Evolutionary conservation across 2,329 filamentous ascomycete species (phyloP), one percentile per base, ranked within the genome.

Genomic region (Penicillium polonicum): DNA sequence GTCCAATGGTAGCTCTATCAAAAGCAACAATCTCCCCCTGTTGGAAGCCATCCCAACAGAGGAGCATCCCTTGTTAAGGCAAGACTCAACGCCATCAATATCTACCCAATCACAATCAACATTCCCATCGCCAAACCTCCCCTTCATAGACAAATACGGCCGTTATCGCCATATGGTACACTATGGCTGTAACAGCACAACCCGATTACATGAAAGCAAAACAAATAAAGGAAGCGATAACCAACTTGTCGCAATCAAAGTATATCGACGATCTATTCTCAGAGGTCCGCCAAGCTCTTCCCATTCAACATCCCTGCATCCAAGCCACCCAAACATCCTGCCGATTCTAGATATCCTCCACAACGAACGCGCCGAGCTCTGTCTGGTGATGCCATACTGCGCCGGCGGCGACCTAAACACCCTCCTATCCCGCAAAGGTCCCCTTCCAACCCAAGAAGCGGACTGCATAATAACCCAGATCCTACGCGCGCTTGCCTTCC

Each of bases 401-500:
- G 90, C 90, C 31, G 91, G 90, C 45, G 91, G 92, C 54, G 90
- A 96, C 68, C 79, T 96, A 23, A 93, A 94, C 73, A 92, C 89
- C 0, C 83, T 96, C 2, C 86, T 96, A 23, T 83, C 94, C 21
- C 36, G 85, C 89, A 9, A 88, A 87, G 44, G 88, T 85, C 59
- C 91, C 72, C 84, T 96, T n/a, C 89, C 94, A 71, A 87, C 90
- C 25, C 78, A 83, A 58, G 91, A 96, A 73, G 91, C 91, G 58
- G 91, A 96, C 72, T 96, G 91, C 75, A 91, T 92, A 74, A 92
- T 96, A 79, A 92, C 94, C 76, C 92, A 74, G 52, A 62, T 74
- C 25, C 56, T 73, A 25, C 63, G 67, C 3, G 72, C 66, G 0
- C 48, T 73, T 5, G 50, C 59, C 1, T 73, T 96, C 70, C 91